Percentiles rank a stretch among this genome's conserved stretches.
phyloP scores from a whole-genome alignment of 768 basidiomycete genomes.

The Rhodosporidiobolus sp. region DNA sequence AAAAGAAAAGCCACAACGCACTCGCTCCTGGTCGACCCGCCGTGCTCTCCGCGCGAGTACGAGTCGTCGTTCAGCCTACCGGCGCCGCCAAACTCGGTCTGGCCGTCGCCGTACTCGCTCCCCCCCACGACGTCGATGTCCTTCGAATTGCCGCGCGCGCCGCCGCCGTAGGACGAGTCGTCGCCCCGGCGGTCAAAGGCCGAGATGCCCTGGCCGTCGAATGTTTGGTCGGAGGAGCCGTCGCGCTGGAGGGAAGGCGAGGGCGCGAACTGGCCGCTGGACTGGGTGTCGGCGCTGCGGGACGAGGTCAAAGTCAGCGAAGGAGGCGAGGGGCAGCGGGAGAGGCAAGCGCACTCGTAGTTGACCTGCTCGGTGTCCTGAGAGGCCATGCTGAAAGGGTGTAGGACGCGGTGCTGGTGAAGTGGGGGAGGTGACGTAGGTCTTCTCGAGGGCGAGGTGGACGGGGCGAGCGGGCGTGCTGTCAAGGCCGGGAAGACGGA shows the following conservation, averaged over 20 bases:
- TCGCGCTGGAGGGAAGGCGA: background rate
- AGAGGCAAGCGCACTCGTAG: no score
- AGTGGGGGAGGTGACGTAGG: no score
- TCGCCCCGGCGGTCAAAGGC: background rate
- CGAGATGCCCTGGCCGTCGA: background rate
- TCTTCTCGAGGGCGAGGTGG: no score
- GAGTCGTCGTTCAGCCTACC: conserved; percentile 7
- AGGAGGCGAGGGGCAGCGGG: background rate
- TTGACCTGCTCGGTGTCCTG: no score
- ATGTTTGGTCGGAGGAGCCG: background rate
- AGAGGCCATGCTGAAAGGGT: no score
- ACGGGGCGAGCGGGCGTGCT: no score
- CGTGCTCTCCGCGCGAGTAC: background rate
- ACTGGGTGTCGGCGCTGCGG: background rate
- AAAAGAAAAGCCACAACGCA: background rate
- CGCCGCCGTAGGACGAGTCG: conserved; percentile 7
- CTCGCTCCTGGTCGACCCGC: background rate
- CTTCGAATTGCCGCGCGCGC: conserved; percentile 3
- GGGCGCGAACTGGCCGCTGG: background rate
- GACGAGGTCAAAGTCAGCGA: background rate
- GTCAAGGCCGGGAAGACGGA: no score
- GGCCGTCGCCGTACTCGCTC: conserved; percentile 8
- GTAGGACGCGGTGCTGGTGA: no score
- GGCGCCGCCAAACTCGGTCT: conserved; percentile 11
- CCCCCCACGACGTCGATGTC: conserved; percentile 2